Evolutionary conservation across 208 protist genomes (phyloP).

Genomic region (Naegleria lovaniensis): DNA sequence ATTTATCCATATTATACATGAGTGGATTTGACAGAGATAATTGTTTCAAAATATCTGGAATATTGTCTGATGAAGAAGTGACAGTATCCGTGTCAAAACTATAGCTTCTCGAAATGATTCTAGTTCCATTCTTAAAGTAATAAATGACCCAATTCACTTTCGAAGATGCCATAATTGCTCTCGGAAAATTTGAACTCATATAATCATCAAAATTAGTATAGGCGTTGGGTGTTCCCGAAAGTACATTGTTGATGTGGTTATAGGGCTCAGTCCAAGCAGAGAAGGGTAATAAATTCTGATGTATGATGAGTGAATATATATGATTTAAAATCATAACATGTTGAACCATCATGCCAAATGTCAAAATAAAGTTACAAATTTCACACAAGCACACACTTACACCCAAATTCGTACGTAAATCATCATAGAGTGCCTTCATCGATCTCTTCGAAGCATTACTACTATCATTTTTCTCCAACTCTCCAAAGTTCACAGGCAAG

Average conservation of each 20-base stretch:
- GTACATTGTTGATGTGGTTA: not conserved
- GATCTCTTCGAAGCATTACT: not conserved
- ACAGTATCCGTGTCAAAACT: not conserved
- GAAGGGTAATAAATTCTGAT: not conserved
- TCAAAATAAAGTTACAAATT: not conserved
- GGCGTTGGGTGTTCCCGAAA: too few relatives aligned
- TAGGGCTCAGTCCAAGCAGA: not conserved
- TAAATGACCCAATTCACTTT: not conserved
- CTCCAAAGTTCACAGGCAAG: not conserved
- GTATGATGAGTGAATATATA: too few relatives aligned
- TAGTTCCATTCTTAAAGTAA: not conserved
- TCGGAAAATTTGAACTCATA: not conserved
- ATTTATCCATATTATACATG: not conserved
- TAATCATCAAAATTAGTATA: not conserved
- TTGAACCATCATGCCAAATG: not conserved
- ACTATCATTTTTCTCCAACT: not conserved
- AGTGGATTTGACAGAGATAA: not conserved
- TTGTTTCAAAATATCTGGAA: not conserved
- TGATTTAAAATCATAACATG: too few relatives aligned
- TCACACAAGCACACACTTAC: not conserved
- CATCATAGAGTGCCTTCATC: not conserved
- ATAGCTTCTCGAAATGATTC: not conserved
- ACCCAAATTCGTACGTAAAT: not conserved
- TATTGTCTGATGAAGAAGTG: too few relatives aligned
- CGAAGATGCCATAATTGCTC: not conserved